Percentiles rank a stretch among this genome's conserved stretches.
Conservation (phyloP, 108 stramenopile genomes). For the Stephanodiscus minutulus region DNA sequence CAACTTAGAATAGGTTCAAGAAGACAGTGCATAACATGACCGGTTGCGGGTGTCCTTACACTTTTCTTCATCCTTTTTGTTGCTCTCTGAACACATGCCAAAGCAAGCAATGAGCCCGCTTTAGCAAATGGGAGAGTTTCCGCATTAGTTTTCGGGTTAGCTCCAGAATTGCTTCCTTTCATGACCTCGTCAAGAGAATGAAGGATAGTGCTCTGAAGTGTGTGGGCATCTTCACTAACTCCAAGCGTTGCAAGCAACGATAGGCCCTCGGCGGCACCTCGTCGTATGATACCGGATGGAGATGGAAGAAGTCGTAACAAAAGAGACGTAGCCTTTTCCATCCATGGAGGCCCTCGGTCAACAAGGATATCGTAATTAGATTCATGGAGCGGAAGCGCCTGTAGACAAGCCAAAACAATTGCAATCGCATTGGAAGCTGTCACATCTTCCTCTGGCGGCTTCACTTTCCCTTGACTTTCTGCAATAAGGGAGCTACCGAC, state of each 20-base stretch:
- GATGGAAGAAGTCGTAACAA: slow-evolving; percentile 73
- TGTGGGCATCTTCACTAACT: slow-evolving; percentile 78
- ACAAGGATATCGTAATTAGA: slow-evolving; percentile 72
- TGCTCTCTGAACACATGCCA: slow-evolving; percentile 81
- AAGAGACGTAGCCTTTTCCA: slow-evolving; percentile 77
- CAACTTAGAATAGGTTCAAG: not conserved
- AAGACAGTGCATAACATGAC: not conserved
- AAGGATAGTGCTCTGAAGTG: slow-evolving; percentile 77
- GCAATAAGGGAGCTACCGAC: slow-evolving; percentile 52
- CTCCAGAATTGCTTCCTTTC: slow-evolving; percentile 53
- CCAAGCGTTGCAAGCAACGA: slow-evolving; percentile 78
- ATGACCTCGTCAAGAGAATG: slow-evolving; percentile 84
- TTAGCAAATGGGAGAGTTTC: slow-evolving; percentile 64
- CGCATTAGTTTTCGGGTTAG: slow-evolving; percentile 48
- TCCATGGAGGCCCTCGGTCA: slow-evolving; percentile 85
- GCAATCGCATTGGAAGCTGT: slow-evolving; percentile 67
- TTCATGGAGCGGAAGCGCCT: slow-evolving; percentile 77
- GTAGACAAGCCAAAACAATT: slow-evolving; percentile 73
- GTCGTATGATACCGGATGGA: slow-evolving; percentile 56
- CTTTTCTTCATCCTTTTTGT: slow-evolving; percentile 41
- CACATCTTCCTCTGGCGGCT: slow-evolving; percentile 62
- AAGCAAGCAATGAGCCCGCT: slow-evolving; percentile 69
- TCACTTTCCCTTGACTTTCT: slow-evolving; percentile 50
- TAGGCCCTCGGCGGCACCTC: slow-evolving; percentile 83
- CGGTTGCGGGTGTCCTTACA: not conserved